Conservation (phyloP, 768 basidiomycete species). For the Boletus huronensis region DNA sequence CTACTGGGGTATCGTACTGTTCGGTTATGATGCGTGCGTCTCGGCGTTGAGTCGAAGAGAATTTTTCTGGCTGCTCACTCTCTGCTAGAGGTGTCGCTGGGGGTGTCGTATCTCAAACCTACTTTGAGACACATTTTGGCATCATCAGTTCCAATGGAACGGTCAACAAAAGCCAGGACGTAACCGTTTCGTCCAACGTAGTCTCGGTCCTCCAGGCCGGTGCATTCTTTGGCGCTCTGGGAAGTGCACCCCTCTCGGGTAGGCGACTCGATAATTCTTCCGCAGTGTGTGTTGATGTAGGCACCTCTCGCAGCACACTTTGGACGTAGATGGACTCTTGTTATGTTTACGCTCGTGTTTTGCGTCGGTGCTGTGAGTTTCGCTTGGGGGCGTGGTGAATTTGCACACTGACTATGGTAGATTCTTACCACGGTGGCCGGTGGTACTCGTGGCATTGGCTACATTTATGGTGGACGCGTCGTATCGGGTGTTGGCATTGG, state of each 20-base stretch:
- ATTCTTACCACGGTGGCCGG: slow-evolving; percentile 68
- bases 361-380: slow-evolving; percentile 64
- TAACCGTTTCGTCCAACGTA: slow-evolving; percentile 73
- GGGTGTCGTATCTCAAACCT: slow-evolving; percentile 61
- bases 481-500: slow-evolving; percentile 80
- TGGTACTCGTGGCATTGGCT: slow-evolving; percentile 50
- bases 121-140: slow-evolving; percentile 64
- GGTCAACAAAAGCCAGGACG: slow-evolving; percentile 36
- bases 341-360: slow-evolving; percentile 63
- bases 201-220: slow-evolving; percentile 87
- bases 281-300: background rate
- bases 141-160: slow-evolving; percentile 45
- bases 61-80: background rate
- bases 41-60: background rate
- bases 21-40: slow-evolving; percentile 74
- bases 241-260: slow-evolving; percentile 70
- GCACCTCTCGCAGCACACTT: slow-evolving; percentile 43
- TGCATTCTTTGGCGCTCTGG: slow-evolving; percentile 83
- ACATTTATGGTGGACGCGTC: slow-evolving; percentile 80
- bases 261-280: slow-evolving; percentile 14
- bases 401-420: slow-evolving; percentile 31
- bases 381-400: background rate
- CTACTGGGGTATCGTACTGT: slow-evolving; percentile 79
- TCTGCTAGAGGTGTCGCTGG: slow-evolving; percentile 56
- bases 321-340: slow-evolving; percentile 63